A percentile compares a stretch with the other conserved stretches of the same genome.
Conservation (phyloP, 2,329 filamentous ascomycete species). For the Alternaria infectoria region DNA sequence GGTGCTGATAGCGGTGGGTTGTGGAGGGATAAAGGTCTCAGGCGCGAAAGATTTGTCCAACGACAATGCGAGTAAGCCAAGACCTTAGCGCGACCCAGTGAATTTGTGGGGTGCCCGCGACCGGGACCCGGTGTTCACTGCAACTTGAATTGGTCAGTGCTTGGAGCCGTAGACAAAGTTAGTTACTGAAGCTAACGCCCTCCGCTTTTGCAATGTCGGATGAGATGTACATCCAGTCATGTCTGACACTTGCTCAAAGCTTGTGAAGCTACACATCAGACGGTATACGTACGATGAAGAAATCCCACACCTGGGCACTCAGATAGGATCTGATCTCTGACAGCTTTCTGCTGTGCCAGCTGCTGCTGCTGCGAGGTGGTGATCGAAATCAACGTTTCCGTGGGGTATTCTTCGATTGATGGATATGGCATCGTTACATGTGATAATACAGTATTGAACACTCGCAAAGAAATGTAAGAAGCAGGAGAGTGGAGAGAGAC, state of each 20-base stretch:
- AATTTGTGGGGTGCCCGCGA: constrained; percentile 7
- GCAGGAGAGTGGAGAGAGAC: constrained; percentile 24
- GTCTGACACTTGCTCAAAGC: background rate
- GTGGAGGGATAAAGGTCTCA: constrained; percentile 4
- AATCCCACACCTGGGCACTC: background rate
- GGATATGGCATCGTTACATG: background rate
- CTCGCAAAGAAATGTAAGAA: constrained; percentile 9
- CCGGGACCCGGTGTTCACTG: background rate
- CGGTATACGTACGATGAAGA: background rate
- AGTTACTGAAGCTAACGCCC: background rate
- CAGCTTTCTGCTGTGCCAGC: background rate
- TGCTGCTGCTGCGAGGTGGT: background rate
- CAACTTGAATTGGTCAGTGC: background rate
- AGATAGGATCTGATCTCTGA: background rate
- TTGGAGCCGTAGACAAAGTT: background rate
- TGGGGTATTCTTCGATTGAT: background rate
- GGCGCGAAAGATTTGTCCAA: constrained; percentile 24
- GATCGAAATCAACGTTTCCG: background rate
- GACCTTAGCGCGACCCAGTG: constrained; percentile 14
- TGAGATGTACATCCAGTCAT: background rate
- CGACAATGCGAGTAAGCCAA: constrained; percentile 14
- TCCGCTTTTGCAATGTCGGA: background rate
- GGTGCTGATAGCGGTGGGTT: constrained; percentile 9
- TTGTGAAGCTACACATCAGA: background rate
- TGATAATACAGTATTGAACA: constrained; percentile 27